These are phyloP conservation scores for Pichia sporocuriosa DNA, from an alignment of 805 yeast species.

Conservation along the genomic window DNA sequence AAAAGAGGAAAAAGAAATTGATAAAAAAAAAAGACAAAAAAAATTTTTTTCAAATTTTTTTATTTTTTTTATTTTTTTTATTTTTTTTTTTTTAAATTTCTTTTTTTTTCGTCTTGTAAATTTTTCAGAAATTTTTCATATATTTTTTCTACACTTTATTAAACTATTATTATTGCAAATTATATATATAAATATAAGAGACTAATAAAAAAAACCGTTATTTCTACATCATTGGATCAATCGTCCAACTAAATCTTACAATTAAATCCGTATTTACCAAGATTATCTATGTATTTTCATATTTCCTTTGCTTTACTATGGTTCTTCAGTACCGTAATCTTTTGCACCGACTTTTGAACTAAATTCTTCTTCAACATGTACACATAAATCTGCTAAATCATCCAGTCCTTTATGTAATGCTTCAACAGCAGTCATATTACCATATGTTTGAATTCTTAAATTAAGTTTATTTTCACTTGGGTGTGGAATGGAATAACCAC, in stretches of 20 bases:
- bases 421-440: slow-evolving; percentile 76
- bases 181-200: too few species aligned
- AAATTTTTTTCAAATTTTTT: neutral
- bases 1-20: neutral
- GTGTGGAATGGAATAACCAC: slow-evolving; percentile 98
- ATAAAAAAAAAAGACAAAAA: neutral
- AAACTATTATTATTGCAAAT: too few species aligned
- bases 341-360: slow-evolving; percentile 47
- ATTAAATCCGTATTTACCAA: too few species aligned
- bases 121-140: too few species aligned
- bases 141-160: too few species aligned
- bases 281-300: too few species aligned
- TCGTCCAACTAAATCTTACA: too few species aligned
- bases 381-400: slow-evolving; percentile 76
- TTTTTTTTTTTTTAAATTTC: neutral
- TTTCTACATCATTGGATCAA: too few species aligned
- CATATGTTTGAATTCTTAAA: slow-evolving; percentile 91
- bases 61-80: neutral
- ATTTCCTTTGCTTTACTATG: too few species aligned
- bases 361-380: slow-evolving; percentile 74
- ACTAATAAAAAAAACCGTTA: too few species aligned
- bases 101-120: neutral
- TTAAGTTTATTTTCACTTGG: slow-evolving; percentile 90
- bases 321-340: slow-evolving; percentile 43
- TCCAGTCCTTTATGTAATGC: slow-evolving; percentile 89